Evolutionary conservation across 2,329 filamentous ascomycete species (phyloP).

Genomic region (Nemania diffusa): DNA sequence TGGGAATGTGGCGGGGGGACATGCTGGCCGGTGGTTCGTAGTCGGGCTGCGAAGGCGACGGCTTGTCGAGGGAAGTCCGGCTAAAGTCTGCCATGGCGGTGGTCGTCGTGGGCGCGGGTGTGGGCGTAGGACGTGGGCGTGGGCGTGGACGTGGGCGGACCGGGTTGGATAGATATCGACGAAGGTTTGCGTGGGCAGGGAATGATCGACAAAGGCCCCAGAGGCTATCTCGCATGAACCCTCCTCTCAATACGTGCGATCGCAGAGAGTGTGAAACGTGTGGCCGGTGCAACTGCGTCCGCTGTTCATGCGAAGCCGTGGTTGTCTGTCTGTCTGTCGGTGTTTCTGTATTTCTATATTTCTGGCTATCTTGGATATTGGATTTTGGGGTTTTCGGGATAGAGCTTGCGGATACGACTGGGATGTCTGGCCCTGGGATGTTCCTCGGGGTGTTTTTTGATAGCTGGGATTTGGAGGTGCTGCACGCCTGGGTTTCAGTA

Average conservation of each 20-base stretch:
- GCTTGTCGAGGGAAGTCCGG: slow-evolving; percentile 44
- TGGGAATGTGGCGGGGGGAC: slow-evolving; percentile 43
- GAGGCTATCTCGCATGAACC: slow-evolving; percentile 22
- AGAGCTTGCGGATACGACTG: neutral
- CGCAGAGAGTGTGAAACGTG: slow-evolving; percentile 23
- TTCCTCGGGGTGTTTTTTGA: too few species aligned
- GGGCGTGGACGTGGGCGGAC: slow-evolving; percentile 17
- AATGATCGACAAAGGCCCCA: slow-evolving; percentile 19
- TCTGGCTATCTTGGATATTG: neutral
- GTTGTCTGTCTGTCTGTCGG: neutral
- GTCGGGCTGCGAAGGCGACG: slow-evolving; percentile 39
- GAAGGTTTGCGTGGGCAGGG: slow-evolving; percentile 19
- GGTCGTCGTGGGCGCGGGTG: slow-evolving; percentile 11
- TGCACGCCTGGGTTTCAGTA: neutral
- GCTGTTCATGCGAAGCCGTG: slow-evolving; percentile 26
- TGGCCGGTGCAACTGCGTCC: slow-evolving; percentile 3
- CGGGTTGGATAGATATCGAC: slow-evolving; percentile 20
- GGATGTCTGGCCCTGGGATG: too few species aligned
- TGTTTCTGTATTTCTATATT: neutral
- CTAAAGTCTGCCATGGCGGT: slow-evolving; percentile 48
- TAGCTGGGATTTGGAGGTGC: too few species aligned
- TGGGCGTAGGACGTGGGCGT: neutral
- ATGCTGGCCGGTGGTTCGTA: slow-evolving; percentile 42
- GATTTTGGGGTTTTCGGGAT: too few species aligned
- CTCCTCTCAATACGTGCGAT: neutral